These are phyloP conservation scores for Cladosporium sp. DNA, from an alignment of 2,329 filamentous ascomycete genomes.

Conservation along the genomic window DNA sequence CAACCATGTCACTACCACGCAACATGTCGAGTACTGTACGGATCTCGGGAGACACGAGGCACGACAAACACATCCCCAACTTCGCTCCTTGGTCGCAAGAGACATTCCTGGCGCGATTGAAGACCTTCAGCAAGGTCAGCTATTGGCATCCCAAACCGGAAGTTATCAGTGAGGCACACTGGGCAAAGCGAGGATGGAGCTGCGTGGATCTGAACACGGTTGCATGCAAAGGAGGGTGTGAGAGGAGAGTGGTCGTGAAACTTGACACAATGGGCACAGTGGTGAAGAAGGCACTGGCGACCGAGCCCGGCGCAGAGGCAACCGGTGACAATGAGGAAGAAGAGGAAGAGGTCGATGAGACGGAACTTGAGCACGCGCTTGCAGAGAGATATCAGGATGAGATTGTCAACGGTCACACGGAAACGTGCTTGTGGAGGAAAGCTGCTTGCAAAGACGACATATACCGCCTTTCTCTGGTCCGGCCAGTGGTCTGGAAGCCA, in stretches of 20 bases:
- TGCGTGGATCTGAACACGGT: conserved; percentile 82
- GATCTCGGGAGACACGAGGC: conserved; percentile 12
- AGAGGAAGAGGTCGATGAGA: conserved; percentile 38
- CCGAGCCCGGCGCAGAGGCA: background rate
- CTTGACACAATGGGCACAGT: conserved; percentile 53
- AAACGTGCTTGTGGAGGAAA: conserved; percentile 80
- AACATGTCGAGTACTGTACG: conserved; percentile 26
- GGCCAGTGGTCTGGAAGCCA: conserved; percentile 32
- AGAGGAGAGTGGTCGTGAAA: conserved; percentile 77
- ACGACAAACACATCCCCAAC: conserved; percentile 48
- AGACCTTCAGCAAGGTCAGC: conserved; percentile 85
- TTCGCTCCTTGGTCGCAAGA: conserved; percentile 84
- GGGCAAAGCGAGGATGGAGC: conserved; percentile 90
- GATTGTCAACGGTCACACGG: conserved; percentile 70
- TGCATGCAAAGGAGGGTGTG: conserved; percentile 74
- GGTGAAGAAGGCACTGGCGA: background rate
- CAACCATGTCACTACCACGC: conserved; percentile 25
- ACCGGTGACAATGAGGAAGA: conserved; percentile 44
- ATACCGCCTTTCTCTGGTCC: conserved; percentile 52
- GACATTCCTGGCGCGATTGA: conserved; percentile 73
- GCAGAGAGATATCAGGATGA: conserved; percentile 71
- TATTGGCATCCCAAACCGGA: conserved; percentile 93
- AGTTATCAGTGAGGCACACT: conserved; percentile 80
- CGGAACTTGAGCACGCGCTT: conserved; percentile 55
- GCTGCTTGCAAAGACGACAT: conserved; percentile 79